Evolutionary conservation across 2,329 filamentous ascomycete genomes (phyloP).

Genomic region (Coleophoma cylindrospora): DNA sequence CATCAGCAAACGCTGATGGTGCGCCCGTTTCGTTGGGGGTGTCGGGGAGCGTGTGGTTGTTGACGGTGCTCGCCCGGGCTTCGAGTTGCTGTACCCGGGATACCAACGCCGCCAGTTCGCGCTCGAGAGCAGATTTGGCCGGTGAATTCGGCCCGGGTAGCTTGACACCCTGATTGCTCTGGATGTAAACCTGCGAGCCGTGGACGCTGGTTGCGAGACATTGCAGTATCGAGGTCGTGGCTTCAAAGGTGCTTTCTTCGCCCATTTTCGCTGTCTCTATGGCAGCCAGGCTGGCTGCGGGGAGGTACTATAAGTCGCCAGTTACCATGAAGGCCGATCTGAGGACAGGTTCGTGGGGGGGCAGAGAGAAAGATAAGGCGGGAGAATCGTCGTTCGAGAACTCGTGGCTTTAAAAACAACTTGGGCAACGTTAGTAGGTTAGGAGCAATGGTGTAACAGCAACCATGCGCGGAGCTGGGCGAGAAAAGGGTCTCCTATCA

Average conservation of each 20-base stretch:
- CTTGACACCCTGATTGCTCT: constrained; percentile 38
- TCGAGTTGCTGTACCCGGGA: constrained; percentile 79
- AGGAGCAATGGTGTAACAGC: not conserved
- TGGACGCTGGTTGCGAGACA: constrained; percentile 35
- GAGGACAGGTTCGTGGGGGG: not conserved
- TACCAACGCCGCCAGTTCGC: constrained; percentile 74
- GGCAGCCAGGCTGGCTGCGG: constrained; percentile 19
- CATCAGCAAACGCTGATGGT: constrained; percentile 59
- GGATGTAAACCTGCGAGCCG: constrained; percentile 11
- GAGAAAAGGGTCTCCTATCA: no score
- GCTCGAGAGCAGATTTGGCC: constrained; percentile 75
- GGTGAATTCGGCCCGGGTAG: constrained; percentile 73
- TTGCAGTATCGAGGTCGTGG: constrained; percentile 48
- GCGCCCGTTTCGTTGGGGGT: constrained; percentile 73
- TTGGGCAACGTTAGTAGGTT: not conserved
- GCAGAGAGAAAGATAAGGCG: not conserved
- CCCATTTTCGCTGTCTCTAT: constrained; percentile 16
- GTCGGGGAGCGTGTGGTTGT: constrained; percentile 62
- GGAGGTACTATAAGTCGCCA: constrained; percentile 2
- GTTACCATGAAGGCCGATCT: constrained; percentile 18
- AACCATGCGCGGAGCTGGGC: no score
- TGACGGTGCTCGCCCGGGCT: constrained; percentile 61
- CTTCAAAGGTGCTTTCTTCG: constrained; percentile 49
- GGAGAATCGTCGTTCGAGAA: not conserved
- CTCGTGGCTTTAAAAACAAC: not conserved